Conservation (phyloP, 768 basidiomycete species). For the Lactarius evosmus region DNA sequence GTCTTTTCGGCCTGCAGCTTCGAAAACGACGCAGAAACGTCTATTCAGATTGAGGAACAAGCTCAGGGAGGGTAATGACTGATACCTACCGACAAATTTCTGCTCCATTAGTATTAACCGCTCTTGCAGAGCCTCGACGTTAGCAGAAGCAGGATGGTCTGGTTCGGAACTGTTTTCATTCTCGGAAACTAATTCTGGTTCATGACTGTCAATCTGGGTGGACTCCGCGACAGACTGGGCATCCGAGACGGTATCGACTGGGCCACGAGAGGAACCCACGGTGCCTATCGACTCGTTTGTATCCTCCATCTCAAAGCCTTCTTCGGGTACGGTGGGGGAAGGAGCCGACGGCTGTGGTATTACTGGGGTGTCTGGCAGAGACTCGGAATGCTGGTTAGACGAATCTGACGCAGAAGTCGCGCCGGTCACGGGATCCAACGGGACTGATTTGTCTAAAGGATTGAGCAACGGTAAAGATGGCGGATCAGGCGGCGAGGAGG, state of each 20-base stretch:
- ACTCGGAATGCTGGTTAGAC: background rate
- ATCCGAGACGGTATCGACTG: background rate
- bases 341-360: background rate
- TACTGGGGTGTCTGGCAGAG: background rate
- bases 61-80: background rate
- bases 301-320: background rate
- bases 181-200: background rate
- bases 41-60: conserved; percentile 38
- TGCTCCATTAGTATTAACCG: conserved; percentile 70
- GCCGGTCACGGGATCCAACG: background rate
- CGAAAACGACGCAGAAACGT: conserved; percentile 76
- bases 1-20: conserved; percentile 68
- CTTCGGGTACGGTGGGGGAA: too few relatives aligned
- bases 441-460: background rate
- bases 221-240: background rate
- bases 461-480: background rate
- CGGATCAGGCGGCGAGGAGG: background rate
- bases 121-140: conserved; percentile 60
- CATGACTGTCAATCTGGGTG: background rate
- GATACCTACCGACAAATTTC: conserved; percentile 61
- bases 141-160: conserved; percentile 23
- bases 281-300: background rate
- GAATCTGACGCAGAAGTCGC: background rate
- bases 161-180: background rate
- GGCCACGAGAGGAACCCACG: background rate